These are phyloP conservation scores for Halenospora varia DNA, from an alignment of 495 filamentous ascomycete genomes.

Conservation along the genomic window DNA sequence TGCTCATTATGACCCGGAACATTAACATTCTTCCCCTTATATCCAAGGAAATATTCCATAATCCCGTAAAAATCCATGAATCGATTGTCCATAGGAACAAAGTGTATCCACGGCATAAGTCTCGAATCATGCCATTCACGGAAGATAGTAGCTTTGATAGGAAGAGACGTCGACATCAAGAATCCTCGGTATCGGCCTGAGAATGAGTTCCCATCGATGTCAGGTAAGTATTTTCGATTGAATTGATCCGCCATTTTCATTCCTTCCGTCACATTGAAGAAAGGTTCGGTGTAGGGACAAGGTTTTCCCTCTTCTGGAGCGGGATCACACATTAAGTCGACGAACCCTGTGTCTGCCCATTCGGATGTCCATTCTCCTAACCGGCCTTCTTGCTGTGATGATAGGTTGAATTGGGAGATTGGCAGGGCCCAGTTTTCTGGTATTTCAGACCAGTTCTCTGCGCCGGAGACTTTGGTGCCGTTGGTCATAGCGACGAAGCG, in stretches of 20 bases:
- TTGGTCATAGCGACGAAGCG: constrained; percentile 71
- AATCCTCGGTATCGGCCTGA: constrained; percentile 69
- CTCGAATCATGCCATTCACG: constrained; percentile 72
- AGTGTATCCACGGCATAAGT: constrained; percentile 68
- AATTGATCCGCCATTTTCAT: constrained; percentile 35
- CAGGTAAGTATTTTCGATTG: constrained; percentile 43
- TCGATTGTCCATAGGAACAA: constrained; percentile 81
- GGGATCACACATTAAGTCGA: constrained; percentile 39
- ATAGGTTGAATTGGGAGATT: constrained; percentile 27
- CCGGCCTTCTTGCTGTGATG: constrained; percentile 19
- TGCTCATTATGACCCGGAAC: constrained; percentile 49
- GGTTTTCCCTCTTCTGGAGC: constrained; percentile 28
- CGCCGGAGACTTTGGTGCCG: constrained; percentile 46
- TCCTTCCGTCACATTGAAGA: constrained; percentile 34
- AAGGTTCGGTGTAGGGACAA: constrained; percentile 48
- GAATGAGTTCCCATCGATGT: constrained; percentile 73
- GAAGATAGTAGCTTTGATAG: constrained; percentile 71
- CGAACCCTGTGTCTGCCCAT: constrained; percentile 44
- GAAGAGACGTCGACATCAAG: constrained; percentile 56
- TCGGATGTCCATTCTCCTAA: constrained; percentile 34
- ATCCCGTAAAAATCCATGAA: constrained; percentile 73
- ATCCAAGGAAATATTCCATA: constrained; percentile 75
- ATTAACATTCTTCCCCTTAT: constrained; percentile 30
- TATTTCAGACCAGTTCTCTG: constrained; percentile 30
- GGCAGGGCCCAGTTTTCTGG: constrained; percentile 39